Conservation (phyloP, 2,329 filamentous ascomycete species). For the Claviceps purpurea region DNA sequence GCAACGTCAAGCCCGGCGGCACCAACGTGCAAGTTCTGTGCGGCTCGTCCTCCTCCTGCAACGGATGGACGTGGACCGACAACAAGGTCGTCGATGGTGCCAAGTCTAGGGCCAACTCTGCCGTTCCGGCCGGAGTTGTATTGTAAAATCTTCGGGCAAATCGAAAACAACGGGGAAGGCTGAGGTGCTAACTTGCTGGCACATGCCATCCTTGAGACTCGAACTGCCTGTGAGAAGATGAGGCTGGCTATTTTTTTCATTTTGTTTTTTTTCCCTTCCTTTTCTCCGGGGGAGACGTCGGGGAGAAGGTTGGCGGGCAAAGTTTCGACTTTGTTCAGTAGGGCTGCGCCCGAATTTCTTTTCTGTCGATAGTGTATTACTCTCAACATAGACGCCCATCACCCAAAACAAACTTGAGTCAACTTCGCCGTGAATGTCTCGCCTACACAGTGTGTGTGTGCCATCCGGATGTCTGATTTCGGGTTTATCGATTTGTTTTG, state of each 20-base stretch:
- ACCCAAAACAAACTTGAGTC: too few species aligned
- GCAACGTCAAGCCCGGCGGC: neutral
- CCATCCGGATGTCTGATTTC: too few species aligned
- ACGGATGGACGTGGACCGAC: neutral
- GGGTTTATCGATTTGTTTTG: too few species aligned
- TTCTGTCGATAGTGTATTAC: neutral
- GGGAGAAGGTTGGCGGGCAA: neutral
- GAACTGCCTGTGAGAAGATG: neutral
- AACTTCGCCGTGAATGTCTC: too few species aligned
- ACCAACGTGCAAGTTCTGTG: neutral
- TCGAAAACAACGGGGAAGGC: neutral
- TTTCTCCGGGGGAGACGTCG: neutral
- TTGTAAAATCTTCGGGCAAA: slow-evolving; percentile 3
- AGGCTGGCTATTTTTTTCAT: neutral
- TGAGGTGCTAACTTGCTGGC: neutral
- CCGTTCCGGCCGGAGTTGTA: neutral
- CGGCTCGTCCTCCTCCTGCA: neutral
- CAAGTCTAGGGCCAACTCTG: neutral
- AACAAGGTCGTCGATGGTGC: neutral
- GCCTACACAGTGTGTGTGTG: too few species aligned
- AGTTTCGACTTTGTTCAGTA: neutral
- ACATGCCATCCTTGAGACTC: neutral
- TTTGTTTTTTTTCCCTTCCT: neutral
- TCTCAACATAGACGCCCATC: neutral
- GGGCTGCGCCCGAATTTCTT: neutral